These are phyloP conservation scores for Jatropha curcas DNA, from an alignment of 345 rosid genomes.

Conservation along the genomic window DNA sequence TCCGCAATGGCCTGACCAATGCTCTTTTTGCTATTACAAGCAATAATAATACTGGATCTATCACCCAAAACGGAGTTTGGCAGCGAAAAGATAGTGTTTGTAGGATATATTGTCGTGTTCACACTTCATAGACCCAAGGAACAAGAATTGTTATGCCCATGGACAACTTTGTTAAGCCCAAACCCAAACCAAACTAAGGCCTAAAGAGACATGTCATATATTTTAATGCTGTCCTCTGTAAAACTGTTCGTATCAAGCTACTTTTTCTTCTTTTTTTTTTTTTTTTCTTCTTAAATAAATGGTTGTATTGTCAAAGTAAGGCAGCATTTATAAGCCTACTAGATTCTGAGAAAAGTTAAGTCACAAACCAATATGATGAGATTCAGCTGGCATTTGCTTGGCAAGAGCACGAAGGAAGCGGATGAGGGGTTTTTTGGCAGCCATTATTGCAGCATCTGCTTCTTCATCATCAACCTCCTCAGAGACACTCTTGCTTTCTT, in stretches of 20 bases:
- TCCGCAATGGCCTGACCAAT: too few species aligned
- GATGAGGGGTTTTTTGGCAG: slow-evolving; percentile 55
- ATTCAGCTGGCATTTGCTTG: slow-evolving; percentile 43
- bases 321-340: not conserved
- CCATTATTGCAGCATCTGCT: slow-evolving; percentile 31
- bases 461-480: slow-evolving; percentile 47
- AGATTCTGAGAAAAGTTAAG: not conserved
- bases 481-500: slow-evolving; percentile 32
- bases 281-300: too few species aligned
- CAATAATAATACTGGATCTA: not conserved
- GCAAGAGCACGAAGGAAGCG: slow-evolving; percentile 56
- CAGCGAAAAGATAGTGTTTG: not conserved
- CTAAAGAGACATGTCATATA: too few species aligned
- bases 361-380: slow-evolving; percentile 10
- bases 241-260: too few species aligned
- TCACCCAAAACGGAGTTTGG: not conserved
- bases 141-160: not conserved
- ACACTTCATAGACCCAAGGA: too few species aligned
- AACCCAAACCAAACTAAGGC: not conserved
- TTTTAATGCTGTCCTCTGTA: too few species aligned
- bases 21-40: not conserved
- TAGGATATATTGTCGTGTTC: too few species aligned
- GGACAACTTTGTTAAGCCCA: not conserved
- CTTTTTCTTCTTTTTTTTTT: too few species aligned
- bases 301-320: not conserved